A percentile compares a stretch with the other conserved stretches of the same genome.
Conservation (phyloP, 192 early-diverging fungal genomes). For the Coemansia sp. region DNA sequence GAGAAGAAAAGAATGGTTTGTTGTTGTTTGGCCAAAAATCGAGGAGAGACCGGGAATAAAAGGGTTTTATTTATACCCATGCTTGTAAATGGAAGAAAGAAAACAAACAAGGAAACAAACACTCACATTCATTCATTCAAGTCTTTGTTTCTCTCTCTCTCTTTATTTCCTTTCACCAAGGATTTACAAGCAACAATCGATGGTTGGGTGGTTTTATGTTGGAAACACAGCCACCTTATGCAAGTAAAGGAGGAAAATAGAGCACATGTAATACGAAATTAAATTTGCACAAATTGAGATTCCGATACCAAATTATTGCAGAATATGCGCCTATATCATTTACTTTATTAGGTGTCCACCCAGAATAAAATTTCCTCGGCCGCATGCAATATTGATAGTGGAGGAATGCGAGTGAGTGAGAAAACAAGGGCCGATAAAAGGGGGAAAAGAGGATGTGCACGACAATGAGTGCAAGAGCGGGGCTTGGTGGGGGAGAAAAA, state of each 20-base stretch:
- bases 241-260: background rate
- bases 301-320: background rate
- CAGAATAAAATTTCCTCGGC: too few relatives aligned
- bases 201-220: background rate
- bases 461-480: too few relatives aligned
- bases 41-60: too few relatives aligned
- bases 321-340: background rate
- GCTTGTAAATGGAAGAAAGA: background rate
- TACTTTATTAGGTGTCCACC: too few relatives aligned
- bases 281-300: too few relatives aligned
- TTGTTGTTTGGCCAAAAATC: background rate
- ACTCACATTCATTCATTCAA: too few relatives aligned
- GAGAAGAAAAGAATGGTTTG: background rate
- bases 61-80: background rate
- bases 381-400: too few relatives aligned
- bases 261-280: background rate
- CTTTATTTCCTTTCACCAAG: background rate
- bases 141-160: background rate
- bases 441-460: too few relatives aligned
- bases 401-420: too few relatives aligned
- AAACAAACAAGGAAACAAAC: background rate
- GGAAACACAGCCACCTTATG: background rate
- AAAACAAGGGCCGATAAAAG: too few relatives aligned
- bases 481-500: too few relatives aligned
- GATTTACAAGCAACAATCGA: background rate